Evolutionary conservation across 345 rosid genomes (phyloP), one percentile per base, ranked within the genome.

Genomic region (Erucastrum elatum): DNA sequence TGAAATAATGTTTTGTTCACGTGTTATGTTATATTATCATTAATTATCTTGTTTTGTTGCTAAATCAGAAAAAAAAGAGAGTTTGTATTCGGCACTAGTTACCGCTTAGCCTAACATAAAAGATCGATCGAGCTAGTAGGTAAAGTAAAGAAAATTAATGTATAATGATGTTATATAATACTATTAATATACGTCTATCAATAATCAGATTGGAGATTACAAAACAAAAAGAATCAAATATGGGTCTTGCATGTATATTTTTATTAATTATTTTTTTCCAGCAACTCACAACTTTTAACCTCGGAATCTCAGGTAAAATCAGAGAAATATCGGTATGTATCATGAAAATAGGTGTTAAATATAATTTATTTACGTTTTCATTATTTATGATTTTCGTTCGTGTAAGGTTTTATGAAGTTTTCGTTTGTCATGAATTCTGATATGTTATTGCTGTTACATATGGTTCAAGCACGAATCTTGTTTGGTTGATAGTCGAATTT

Each of bases 1-100:
- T 46, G 6, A 16, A 68, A 44, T 12, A 68, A 44, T 60, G 46
- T 44, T 75, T 62, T n/a, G 65, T 21, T 75, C 29, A 26, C 25
- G 37, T 31, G 4, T 51, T 68, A 1, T 68, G 9, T 46, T 46
- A 65, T 21, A 4, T 8, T 10, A 8, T 66, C 44, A 33, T 51
- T 63, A 13, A 13, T 34, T 1, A 27, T 39, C n/a, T 37, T 17
- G 39, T 44, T 21, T 12, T 64, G 31, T 58, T 58, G 51, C n/a
- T 4, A 29, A 64, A 26, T 13, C 5, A 8, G 51, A 9, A 51
- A 21, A 63, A 4, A 29, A 5, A 6, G 21, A 21, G 21, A 34
- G 55, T 56, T 2, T 65, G 27, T 17, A 7, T 25, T 56, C 31
- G 63, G 30, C 63, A 21, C 29, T 56, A 21, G 3, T 21, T 17